Percentiles rank a stretch among this genome's conserved stretches.
Conservation (phyloP, 169 alveolate genomes). For the Cryptosporidium ubiquitum region DNA sequence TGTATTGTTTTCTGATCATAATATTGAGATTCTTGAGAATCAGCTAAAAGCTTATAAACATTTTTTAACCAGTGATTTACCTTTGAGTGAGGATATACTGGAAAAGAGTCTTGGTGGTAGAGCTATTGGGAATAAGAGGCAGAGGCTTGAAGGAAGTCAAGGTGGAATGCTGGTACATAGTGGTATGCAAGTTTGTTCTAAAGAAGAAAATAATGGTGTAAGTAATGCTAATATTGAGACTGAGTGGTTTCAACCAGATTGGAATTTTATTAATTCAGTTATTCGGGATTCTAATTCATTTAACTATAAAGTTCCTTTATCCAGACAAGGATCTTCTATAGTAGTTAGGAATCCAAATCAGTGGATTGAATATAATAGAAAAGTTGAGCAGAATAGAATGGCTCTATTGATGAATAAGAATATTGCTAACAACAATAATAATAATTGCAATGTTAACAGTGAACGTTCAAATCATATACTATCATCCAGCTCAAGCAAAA, state of each 20-base stretch:
- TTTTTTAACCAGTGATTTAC: constrained; percentile 31
- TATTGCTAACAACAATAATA: too few species aligned
- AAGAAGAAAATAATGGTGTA: background rate
- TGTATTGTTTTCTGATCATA: constrained; percentile 50
- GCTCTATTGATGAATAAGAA: constrained; percentile 29
- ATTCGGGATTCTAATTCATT: constrained; percentile 2
- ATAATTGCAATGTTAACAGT: background rate
- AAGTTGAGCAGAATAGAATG: constrained; percentile 71
- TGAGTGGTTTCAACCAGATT: constrained; percentile 26
- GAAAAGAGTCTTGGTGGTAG: constrained; percentile 4
- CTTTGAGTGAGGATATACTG: constrained; percentile 11
- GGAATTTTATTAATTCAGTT: constrained; percentile 58
- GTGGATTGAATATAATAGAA: constrained; percentile 71
- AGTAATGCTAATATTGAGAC: background rate
- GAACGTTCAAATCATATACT: background rate
- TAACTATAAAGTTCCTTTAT: constrained; percentile 35
- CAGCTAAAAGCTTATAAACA: constrained; percentile 80
- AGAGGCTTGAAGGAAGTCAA: background rate
- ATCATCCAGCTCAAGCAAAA: background rate
- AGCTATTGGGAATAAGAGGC: constrained; percentile 1
- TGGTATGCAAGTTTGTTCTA: background rate
- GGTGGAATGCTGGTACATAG: background rate
- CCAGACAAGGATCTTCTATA: constrained; percentile 69
- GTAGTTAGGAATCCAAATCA: constrained; percentile 59
- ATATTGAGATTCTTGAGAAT: constrained; percentile 76